These are phyloP conservation scores for Yamadazyma mexicana DNA, from an alignment of 1,139 yeast genomes.

Conservation along the genomic window DNA sequence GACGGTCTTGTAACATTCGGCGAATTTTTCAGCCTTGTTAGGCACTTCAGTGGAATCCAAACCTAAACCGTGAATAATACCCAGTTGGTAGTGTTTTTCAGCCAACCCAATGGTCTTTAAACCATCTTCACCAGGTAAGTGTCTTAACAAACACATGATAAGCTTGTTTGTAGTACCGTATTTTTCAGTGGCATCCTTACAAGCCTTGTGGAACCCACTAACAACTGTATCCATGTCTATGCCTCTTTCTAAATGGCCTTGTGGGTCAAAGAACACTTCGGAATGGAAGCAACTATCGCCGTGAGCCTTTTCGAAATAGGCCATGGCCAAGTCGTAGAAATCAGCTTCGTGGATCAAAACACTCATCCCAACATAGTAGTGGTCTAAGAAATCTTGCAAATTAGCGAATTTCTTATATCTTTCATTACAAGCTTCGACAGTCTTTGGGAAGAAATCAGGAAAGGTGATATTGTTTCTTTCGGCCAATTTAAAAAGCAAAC, in stretches of 20 bases:
- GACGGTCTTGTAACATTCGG: slow-evolving; percentile 56
- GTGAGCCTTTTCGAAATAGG: slow-evolving; percentile 61
- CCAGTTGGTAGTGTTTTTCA: slow-evolving; percentile 48
- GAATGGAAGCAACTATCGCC: slow-evolving; percentile 63
- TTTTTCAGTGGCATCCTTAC: slow-evolving; percentile 55
- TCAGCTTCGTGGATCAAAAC: slow-evolving; percentile 66
- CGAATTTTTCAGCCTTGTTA: slow-evolving; percentile 68
- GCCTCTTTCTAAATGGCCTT: slow-evolving; percentile 73
- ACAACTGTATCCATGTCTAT: slow-evolving; percentile 59
- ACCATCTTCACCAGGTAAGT: slow-evolving; percentile 61
- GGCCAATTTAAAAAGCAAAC: slow-evolving; percentile 65
- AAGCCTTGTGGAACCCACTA: slow-evolving; percentile 63
- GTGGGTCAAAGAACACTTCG: slow-evolving; percentile 82
- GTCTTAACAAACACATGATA: slow-evolving; percentile 80
- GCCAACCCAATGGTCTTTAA: slow-evolving; percentile 56
- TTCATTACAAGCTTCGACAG: slow-evolving; percentile 51
- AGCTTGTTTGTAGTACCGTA: slow-evolving; percentile 65
- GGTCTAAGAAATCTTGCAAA: slow-evolving; percentile 74
- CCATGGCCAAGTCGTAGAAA: slow-evolving; percentile 73
- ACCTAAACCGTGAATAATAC: slow-evolving; percentile 69
- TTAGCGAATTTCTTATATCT: slow-evolving; percentile 63
- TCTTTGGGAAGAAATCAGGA: slow-evolving; percentile 60
- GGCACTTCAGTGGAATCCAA: slow-evolving; percentile 76
- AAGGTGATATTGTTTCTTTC: slow-evolving; percentile 52
- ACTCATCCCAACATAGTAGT: slow-evolving; percentile 76